phyloP scores from a whole-genome alignment of 805 yeast species.

The Komagataella kurtzmanii region DNA sequence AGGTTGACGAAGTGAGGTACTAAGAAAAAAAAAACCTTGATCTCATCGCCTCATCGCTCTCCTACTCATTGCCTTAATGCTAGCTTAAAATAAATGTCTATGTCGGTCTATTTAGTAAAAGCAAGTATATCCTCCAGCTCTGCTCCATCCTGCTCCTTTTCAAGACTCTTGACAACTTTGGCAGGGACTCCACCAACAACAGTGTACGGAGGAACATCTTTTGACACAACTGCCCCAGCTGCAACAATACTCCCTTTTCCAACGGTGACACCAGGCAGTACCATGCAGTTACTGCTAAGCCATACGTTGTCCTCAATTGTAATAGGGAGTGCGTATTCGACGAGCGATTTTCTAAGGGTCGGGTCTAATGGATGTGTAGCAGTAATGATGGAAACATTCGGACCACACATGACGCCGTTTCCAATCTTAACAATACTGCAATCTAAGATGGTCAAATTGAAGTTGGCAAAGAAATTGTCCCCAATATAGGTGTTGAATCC shows the following conservation, averaged over 20 bases:
- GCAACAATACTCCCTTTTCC: conserved; percentile 53
- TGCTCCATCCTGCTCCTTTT: background rate
- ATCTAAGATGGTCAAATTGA: conserved; percentile 42
- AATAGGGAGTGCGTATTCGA: conserved; percentile 45
- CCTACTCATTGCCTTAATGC: too few species aligned
- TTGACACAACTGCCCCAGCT: conserved; percentile 55
- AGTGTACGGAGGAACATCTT: conserved; percentile 36
- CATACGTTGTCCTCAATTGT: conserved; percentile 53
- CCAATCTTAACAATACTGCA: conserved; percentile 50
- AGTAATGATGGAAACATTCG: conserved; percentile 43
- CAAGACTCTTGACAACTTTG: conserved; percentile 1
- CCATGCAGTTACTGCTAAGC: conserved; percentile 43
- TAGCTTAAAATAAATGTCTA: background rate
- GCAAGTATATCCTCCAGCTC: background rate
- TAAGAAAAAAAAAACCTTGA: too few species aligned
- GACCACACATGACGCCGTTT: conserved; percentile 45
- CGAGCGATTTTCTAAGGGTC: conserved; percentile 22
- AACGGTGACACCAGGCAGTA: conserved; percentile 54
- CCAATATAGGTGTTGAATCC: conserved; percentile 52
- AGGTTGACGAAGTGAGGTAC: background rate
- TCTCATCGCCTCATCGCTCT: background rate
- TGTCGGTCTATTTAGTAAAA: background rate
- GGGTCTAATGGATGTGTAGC: conserved; percentile 56
- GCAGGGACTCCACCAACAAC: conserved; percentile 55
- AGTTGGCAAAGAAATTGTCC: conserved; percentile 45